Evolutionary conservation across 139 green algal species (phyloP), one percentile per base, ranked within the genome.

Genomic region (Choricystis sp.): DNA sequence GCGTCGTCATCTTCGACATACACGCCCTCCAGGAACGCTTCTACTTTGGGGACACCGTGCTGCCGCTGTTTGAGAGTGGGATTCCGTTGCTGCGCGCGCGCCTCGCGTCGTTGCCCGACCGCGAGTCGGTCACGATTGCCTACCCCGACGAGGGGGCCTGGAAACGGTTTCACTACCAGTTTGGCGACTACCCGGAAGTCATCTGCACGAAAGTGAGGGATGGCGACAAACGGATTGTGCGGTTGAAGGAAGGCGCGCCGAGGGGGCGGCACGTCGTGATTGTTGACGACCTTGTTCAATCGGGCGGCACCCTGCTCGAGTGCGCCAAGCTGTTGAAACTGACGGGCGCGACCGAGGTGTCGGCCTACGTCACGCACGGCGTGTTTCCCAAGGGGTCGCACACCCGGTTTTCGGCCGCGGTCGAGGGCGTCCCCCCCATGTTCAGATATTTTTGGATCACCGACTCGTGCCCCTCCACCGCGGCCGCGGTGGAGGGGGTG

Each of bases 61-160:
- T 96, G 71, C 92, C 92, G 24, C 77, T 95, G 30, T 98, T 98
- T 72, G 90, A 95, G 77, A 86, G 72, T 23, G 92, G 90, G 40
- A 92, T 98, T 59, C 92, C 92, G 19, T 75, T 98, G 60, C 67
- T 96, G 56, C 79, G 86, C 29, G 72, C 92, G 40, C 73, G 75
- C 22, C 69, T 96, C 5, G 63, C 67, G 26, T 56, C 74, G 55
- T 68, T 97, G 48, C 79, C 81, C 21, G 89, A 97, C 66, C 65
- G 74, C 25, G 74, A 86, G 31, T 85, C 93, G 59, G 79, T 94
- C 66, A 92, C 83, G 4, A 96, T 98, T 60, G 92, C 92, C 3
- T 98, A 97, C 74, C 92, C 92, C 22, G 92, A 98, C 72, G 92
- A 98, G 72, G 92, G 92, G 5, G 90, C 92, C 25, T 96, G 88